Conservation (phyloP, 2,329 filamentous ascomycete species). For the Fusarium palustre region DNA sequence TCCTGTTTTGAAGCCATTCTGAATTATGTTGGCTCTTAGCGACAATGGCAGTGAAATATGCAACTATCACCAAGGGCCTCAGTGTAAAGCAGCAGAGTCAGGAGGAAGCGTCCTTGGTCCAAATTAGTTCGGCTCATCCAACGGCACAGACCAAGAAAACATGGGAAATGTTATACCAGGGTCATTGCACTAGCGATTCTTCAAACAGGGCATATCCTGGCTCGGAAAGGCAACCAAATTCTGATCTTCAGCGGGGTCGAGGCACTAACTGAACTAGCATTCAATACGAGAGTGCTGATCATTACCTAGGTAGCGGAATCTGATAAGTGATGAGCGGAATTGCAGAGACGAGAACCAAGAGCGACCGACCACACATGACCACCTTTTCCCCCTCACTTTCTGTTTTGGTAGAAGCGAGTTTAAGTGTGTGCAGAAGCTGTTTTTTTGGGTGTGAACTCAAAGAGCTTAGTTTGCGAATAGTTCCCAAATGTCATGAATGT, state of each 20-base stretch:
- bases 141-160: not conserved
- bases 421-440: slow-evolving; percentile 13
- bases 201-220: slow-evolving; percentile 4
- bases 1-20: slow-evolving; percentile 11
- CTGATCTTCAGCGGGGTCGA: slow-evolving; percentile 30
- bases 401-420: not conserved
- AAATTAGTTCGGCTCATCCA: not conserved
- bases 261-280: not conserved
- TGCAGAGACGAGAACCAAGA: too few relatives aligned
- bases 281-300: slow-evolving; percentile 14
- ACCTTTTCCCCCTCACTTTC: slow-evolving; percentile 12
- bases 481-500: not conserved
- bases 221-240: not conserved
- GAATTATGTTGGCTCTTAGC: not conserved
- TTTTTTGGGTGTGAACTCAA: not conserved
- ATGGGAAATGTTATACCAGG: slow-evolving; percentile 25
- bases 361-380: slow-evolving; percentile 10
- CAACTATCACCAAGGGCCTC: not conserved
- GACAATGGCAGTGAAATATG: not conserved
- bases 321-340: slow-evolving; percentile 19
- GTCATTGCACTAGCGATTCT: slow-evolving; percentile 2
- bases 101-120: not conserved
- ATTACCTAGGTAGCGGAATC: not conserved
- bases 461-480: slow-evolving; percentile 27
- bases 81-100: not conserved